A percentile compares a stretch with the other conserved stretches of the same genome.
These are phyloP conservation scores for Trichophyton benhamiae DNA, from an alignment of 2,329 filamentous ascomycete species.

Conservation along the genomic window DNA sequence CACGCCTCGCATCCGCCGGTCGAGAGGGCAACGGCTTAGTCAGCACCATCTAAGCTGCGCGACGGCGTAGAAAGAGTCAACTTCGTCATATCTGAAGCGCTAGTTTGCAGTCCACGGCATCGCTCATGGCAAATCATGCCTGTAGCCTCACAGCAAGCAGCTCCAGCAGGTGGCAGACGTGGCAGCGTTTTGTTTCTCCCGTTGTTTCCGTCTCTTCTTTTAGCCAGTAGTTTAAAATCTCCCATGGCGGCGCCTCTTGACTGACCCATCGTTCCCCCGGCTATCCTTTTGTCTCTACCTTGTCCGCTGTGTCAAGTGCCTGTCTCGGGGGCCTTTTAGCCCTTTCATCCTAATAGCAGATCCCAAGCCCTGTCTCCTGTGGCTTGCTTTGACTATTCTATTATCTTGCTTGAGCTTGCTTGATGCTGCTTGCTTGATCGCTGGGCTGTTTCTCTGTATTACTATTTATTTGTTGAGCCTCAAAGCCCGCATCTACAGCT, in stretches of 20 bases:
- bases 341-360: background rate
- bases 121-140: background rate
- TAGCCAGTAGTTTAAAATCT: background rate
- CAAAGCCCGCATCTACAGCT: background rate
- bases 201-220: background rate
- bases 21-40: background rate
- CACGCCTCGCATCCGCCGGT: background rate
- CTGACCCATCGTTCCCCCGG: background rate
- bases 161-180: background rate
- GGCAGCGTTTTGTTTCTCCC: background rate
- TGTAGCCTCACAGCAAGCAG: background rate
- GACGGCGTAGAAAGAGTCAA: background rate
- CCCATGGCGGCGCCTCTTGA: background rate
- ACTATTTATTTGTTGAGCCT: constrained; percentile 1
- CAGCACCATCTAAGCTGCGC: background rate
- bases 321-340: background rate
- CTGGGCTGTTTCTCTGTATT: background rate
- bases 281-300: background rate
- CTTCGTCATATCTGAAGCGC: background rate
- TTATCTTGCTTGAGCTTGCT: background rate
- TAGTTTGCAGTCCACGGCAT: background rate
- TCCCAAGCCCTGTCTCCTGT: background rate
- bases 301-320: background rate
- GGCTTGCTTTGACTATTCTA: background rate
- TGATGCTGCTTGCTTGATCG: too few relatives aligned